Base-by-base conservation (phyloP, 495 filamentous ascomycete genomes). In the Daldinia loculata region DNA sequence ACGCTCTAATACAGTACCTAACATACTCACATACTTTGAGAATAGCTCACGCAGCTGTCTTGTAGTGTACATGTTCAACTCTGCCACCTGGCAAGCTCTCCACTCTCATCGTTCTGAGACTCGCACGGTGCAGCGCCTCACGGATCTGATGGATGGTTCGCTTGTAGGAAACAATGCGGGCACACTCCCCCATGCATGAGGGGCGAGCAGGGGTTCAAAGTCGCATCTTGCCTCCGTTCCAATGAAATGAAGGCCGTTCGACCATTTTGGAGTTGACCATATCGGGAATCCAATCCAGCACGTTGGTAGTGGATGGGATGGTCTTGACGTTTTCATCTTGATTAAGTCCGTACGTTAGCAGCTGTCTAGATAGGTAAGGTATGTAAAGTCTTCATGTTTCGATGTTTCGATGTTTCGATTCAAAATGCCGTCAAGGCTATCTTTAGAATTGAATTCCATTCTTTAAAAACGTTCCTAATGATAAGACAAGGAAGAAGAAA, bases 191-290 rank as follows among this genome's bases (percentile, higher is more conserved):
- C 60, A 66, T 64, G 70, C 70, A 66, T 73, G 70, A 67, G 50
- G 70, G 66, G 56, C 15, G 56, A 66, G 39, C 65, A 68, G 70
- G 70, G 70, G 62, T 59, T 39, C 17, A 39, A 63, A 60, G 66
- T 72, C 66, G 61, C 61, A 41, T 65, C 50, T 69, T 24, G 66
- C 61, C 66, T 73, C 70, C 70, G 70, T 73, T 66, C 70, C 70
- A 73, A 73, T 73, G 58, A 69, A 56, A 73, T 69, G 51, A 43
- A 69, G 70, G 70, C 70, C 61, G 66, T 61, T 73, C 70, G 70
- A 73, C 70, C 60, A 59, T 73, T 73, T 73, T 73, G 70, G 70
- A 73, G 70, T 69, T 73, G 70, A 58, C 70, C 70, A 69, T 73
- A 69, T 73, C 66, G 70, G 70, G 70, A 73, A 73, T 66, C 51